Percentiles rank a stretch among this genome's conserved stretches.
Evolutionary conservation across 805 yeast genomes (phyloP).

Genomic region (Sungouiella thailandica): DNA sequence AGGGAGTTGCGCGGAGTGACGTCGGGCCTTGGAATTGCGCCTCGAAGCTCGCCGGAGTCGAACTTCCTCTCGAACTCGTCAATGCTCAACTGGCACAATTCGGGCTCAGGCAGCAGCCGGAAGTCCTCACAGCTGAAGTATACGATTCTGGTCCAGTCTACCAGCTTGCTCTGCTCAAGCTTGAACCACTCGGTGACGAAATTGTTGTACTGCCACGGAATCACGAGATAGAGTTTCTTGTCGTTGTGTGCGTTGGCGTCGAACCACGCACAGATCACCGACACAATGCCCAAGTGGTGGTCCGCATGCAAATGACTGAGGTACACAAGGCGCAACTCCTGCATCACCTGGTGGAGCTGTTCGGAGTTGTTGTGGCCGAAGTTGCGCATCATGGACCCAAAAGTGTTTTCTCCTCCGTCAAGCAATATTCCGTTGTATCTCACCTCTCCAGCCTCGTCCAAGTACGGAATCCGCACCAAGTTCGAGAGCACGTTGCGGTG

Average conservation of each 20-base stretch:
- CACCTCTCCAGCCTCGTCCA: slow-evolving; percentile 14
- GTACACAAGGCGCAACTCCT: slow-evolving; percentile 61
- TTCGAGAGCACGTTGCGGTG: slow-evolving; percentile 83
- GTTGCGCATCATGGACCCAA: slow-evolving; percentile 64
- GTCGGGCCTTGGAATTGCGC: slow-evolving; percentile 14
- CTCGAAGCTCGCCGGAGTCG: slow-evolving; percentile 17
- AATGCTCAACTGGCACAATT: slow-evolving; percentile 22
- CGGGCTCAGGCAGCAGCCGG: slow-evolving; percentile 25
- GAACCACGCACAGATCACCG: slow-evolving; percentile 69
- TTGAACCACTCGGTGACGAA: slow-evolving; percentile 68
- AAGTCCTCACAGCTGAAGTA: slow-evolving; percentile 62
- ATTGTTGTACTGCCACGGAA: slow-evolving; percentile 69
- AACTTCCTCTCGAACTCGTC: slow-evolving; percentile 30
- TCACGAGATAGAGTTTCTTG: slow-evolving; percentile 49
- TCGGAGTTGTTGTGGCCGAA: slow-evolving; percentile 44
- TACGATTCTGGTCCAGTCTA: slow-evolving; percentile 38
- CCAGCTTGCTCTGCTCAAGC: slow-evolving; percentile 33
- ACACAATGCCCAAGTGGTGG: slow-evolving; percentile 83
- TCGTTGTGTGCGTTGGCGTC: slow-evolving; percentile 26
- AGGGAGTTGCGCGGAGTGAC: slow-evolving; percentile 22
- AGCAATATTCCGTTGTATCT: slow-evolving; percentile 49
- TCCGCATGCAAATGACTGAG: slow-evolving; percentile 95
- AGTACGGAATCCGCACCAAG: slow-evolving; percentile 63
- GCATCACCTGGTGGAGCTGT: slow-evolving; percentile 38
- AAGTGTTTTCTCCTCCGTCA: slow-evolving; percentile 95